Evolutionary conservation across 192 early-diverging fungal species (phyloP), one percentile per base, ranked within the genome.

Genomic region (Mortierella hygrophila): DNA sequence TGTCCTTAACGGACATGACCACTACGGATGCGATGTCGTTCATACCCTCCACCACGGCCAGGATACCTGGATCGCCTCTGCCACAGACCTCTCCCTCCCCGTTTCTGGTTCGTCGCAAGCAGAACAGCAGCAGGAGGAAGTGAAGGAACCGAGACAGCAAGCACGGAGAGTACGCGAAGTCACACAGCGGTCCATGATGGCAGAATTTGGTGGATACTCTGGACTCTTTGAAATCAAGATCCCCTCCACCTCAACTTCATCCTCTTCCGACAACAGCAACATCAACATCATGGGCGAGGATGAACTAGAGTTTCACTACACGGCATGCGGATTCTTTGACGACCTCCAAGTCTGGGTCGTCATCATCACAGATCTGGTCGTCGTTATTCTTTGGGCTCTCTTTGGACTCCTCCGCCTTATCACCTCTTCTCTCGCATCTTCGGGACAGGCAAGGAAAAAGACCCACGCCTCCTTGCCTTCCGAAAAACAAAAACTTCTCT

Each of bases 1-100:
- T 79, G 88, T 94, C 46, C 83, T 94, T 68, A 93, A 90, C 23
- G 93, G 93, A 63, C 93, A 94, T 63, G 93, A 94, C 70, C 93
- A 94, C 77, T 80, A 87, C 75, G 93, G 93, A 68, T 94, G 93
- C 68, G 82, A 90, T 71, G 84, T 90, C 7, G 79, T 72, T 21
- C 89, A 94, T 68, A 68, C 71, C 23, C 79, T 88, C n/a, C 23
- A 46, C 6, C 68, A 47, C 5, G 37, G 54, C 15, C 41, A 78
- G 1, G 72, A 8, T 41, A 32, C 77, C 20, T 49, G 77, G 42
- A 40, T 21, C 52, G 55, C 55, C 35, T 76, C 37, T 18, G 49
- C 72, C 1, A 60, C 68, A 40, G 60, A 65, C 29, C 60, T 65
- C 23, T 26, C 60, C 10, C 23, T 23, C 3, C 10, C 60, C 6